Percentiles rank a stretch among this genome's conserved stretches.
These are phyloP conservation scores for Hemileia vastatrix DNA, from an alignment of 1,284 basidiomycete species.

Conservation along the genomic window DNA sequence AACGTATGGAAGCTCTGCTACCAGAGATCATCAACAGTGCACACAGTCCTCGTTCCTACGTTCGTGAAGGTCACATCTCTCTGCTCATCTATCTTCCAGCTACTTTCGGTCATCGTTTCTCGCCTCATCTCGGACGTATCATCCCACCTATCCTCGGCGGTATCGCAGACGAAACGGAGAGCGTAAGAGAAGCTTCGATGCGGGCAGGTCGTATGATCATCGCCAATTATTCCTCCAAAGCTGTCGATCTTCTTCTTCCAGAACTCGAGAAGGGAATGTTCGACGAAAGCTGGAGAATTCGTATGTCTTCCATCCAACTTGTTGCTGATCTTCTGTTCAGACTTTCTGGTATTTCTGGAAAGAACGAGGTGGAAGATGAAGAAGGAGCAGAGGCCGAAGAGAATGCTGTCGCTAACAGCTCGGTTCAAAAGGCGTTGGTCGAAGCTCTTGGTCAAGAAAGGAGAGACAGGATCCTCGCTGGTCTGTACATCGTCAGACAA, in stretches of 20 bases:
- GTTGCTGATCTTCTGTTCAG: conserved; percentile 94
- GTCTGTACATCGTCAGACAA: conserved; percentile 85
- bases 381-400: conserved; percentile 73
- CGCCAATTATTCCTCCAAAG: conserved; percentile 80
- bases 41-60: conserved; percentile 75
- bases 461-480: conserved; percentile 78
- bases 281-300: conserved; percentile 86
- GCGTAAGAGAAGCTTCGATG: conserved; percentile 84
- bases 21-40: conserved; percentile 90
- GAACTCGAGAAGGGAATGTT: conserved; percentile 93
- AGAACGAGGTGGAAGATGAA: conserved; percentile 67
- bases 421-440: conserved; percentile 61
- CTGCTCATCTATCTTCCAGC: conserved; percentile 90
- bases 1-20: conserved; percentile 83
- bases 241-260: conserved; percentile 85
- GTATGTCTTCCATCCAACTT: conserved; percentile 81
- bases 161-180: conserved; percentile 86
- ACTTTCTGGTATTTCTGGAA: conserved; percentile 92
- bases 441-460: conserved; percentile 81
- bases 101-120: conserved; percentile 91
- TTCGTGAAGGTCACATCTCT: conserved; percentile 97
- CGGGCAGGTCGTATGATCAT: conserved; percentile 98
- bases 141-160: conserved; percentile 86
- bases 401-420: conserved; percentile 52
- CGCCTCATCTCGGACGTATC: conserved; percentile 88